Base-by-base conservation (phyloP, 805 yeast genomes). In the Candida odintsovae region DNA sequence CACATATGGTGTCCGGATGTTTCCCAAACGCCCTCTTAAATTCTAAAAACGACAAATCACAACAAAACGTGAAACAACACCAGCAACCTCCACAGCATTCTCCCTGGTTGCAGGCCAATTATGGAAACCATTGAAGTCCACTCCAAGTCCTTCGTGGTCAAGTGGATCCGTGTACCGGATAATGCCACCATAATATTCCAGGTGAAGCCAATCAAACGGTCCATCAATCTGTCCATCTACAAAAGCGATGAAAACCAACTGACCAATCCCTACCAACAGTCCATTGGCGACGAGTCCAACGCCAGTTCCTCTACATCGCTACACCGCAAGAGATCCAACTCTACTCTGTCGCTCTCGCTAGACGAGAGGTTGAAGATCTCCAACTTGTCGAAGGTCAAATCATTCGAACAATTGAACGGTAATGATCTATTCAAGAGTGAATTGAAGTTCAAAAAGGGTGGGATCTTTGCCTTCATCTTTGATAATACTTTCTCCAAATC, bases 81-180 rank as follows among this genome's bases (percentile, higher is more conserved):
- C 18, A 11, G 7, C 35, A 31, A 31, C 18, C 6, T n/a, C 18
- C 16, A 31, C 35, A 7, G 35, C 35, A 31, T 31, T 33, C 36
- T 11, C 20, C 20, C 36, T 8, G 36, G 36, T n/a, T 33, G 11
- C 20, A 33, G 16, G n/a, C 25, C 15, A 21, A 31, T 9, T 9
- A 87, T 90, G 97, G 98, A 92, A 66, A 82, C 90, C 2, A 76
- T 94, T 42, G 97, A 92, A 65, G 80, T 94, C 21, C 95, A 90
- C 57, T 82, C 95, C 42, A 86, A 88, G 64, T 85, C 94, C 47
- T 92, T 87, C 59, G 79, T 90, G 51, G 86, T 90, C 58, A 88
- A 92, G 56, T 94, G 98, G 98, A 81, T 90, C 45, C 77, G 81
- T 51, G 86, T 86, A 7, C 84, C 86, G 0, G 84, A 79, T 36